A percentile compares a stretch with the other conserved stretches of the same genome.
Evolutionary conservation across 306 rosid species (phyloP).

Genomic region (Fragaria ananassa): DNA sequence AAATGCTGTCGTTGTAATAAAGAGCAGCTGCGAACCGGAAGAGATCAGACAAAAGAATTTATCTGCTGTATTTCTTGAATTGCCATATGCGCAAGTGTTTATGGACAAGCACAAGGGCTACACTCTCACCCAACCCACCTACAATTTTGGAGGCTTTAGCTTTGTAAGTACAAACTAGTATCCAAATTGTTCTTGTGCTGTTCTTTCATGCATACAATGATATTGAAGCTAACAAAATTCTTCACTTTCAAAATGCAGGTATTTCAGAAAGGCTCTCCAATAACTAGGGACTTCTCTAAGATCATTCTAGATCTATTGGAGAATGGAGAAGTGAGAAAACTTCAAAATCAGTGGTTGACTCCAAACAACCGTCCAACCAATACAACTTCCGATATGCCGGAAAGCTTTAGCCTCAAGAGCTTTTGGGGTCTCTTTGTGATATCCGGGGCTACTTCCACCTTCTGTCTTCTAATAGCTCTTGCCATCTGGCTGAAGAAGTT

Average conservation of each 20-base stretch:
- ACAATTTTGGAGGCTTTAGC: constrained; percentile 67
- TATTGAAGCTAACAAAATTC: neutral
- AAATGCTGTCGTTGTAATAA: constrained; percentile 23
- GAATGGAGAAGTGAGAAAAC: constrained; percentile 30
- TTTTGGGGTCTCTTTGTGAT: constrained; percentile 55
- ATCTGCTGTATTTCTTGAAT: constrained; percentile 67
- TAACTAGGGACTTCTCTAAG: constrained; percentile 52
- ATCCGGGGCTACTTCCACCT: constrained; percentile 48
- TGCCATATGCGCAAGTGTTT: constrained; percentile 58
- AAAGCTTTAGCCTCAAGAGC: constrained; percentile 42
- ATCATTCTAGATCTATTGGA: constrained; percentile 49
- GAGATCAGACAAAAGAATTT: constrained; percentile 29
- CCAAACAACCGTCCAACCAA: constrained; percentile 21
- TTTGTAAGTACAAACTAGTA: constrained; percentile 48
- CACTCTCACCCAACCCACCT: constrained; percentile 30
- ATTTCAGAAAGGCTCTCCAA: constrained; percentile 71
- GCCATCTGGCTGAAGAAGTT: neutral
- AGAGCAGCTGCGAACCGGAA: constrained; percentile 13
- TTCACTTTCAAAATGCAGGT: constrained; percentile 34
- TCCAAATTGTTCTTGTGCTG: neutral
- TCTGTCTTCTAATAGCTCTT: constrained; percentile 39
- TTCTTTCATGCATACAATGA: neutral
- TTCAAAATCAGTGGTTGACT: constrained; percentile 43
- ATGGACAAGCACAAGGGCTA: constrained; percentile 30
- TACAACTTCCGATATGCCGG: constrained; percentile 6